Conservation (phyloP, 129 eudicot genomes). For the Pseudognaphalium luteoalbum region DNA sequence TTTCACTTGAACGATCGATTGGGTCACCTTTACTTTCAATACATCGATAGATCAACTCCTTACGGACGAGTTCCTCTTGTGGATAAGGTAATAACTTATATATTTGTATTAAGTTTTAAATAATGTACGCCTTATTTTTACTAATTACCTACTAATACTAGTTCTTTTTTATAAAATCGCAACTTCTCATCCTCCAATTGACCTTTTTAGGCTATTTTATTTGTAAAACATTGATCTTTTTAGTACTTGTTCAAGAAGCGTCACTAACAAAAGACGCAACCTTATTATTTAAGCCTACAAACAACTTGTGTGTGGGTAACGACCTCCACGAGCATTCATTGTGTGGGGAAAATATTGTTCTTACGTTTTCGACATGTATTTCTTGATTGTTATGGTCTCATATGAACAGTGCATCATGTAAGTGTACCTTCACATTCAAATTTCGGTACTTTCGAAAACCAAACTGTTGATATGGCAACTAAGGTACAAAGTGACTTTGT, state of each 20-base stretch:
- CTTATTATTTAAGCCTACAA: background rate
- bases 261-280: conserved; percentile 8
- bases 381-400: conserved; percentile 11
- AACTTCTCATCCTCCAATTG: background rate
- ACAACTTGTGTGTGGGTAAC: conserved; percentile 29
- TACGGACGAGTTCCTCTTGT: conserved; percentile 76
- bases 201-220: background rate
- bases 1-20: conserved; percentile 54
- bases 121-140: background rate
- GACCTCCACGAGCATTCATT: conserved; percentile 27
- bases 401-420: background rate
- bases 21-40: conserved; percentile 64
- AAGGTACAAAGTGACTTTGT: background rate
- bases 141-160: background rate
- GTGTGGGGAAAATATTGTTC: conserved; percentile 23
- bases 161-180: background rate
- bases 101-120: background rate
- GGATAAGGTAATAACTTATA: conserved; percentile 37
- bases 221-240: background rate
- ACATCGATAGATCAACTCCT: conserved; percentile 68
- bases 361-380: conserved; percentile 25
- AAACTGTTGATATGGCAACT: background rate
- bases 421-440: background rate
- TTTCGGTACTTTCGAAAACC: background rate
- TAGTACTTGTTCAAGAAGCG: background rate